Evolutionary conservation across 2,329 filamentous ascomycete genomes (phyloP).

Genomic region (Exutisphaerella laricina): DNA sequence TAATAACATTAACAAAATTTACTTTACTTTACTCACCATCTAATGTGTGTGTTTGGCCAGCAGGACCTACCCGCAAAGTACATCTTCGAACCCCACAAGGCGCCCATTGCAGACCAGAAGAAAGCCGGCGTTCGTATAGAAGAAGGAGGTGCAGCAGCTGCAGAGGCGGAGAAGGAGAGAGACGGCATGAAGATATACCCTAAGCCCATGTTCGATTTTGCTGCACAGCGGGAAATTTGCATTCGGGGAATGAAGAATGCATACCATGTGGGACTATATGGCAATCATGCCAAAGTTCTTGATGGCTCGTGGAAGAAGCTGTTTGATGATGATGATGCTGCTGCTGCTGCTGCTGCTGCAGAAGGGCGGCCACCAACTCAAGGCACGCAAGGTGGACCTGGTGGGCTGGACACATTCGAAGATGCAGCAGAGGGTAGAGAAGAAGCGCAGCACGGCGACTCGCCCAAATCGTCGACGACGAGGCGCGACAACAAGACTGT

Average conservation of each 20-base stretch:
- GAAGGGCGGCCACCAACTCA: conserved; percentile 45
- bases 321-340: too few relatives aligned
- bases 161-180: conserved; percentile 34
- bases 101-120: conserved; percentile 61
- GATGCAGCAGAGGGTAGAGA: conserved; percentile 20
- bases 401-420: conserved; percentile 31
- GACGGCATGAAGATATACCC: conserved; percentile 54
- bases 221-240: conserved; percentile 56
- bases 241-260: conserved; percentile 65
- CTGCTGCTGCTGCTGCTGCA: too few relatives aligned
- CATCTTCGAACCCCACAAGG: conserved; percentile 77
- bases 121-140: conserved; percentile 59
- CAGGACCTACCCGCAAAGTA: conserved; percentile 57
- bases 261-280: conserved; percentile 60
- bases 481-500: conserved; percentile 8
- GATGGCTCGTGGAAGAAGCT: conserved; percentile 44
- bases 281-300: conserved; percentile 56
- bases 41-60: conserved; percentile 63
- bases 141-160: conserved; percentile 46
- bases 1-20: too few relatives aligned
- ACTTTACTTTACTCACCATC: too few relatives aligned
- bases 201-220: conserved; percentile 73
- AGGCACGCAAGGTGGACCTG: conserved; percentile 37
- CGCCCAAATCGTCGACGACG: conserved; percentile 10
- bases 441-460: too few relatives aligned